Evolutionary conservation across 306 rosid genomes (phyloP).

Genomic region (Trifolium fragiferum): DNA sequence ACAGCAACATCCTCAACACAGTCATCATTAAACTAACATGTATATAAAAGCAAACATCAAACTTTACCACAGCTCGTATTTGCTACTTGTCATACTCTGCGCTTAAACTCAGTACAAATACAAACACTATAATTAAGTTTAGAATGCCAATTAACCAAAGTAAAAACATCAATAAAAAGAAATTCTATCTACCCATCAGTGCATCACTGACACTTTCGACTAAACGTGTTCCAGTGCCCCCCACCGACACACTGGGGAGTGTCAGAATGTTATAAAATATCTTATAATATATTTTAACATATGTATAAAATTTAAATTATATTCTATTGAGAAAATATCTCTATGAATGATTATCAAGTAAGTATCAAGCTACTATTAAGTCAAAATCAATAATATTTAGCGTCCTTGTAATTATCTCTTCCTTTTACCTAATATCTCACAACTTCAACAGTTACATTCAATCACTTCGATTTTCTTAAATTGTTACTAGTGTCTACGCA

Average conservation of each 20-base stretch:
- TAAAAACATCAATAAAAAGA: not conserved
- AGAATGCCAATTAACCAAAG: conserved; percentile 22
- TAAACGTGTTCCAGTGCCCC: not conserved
- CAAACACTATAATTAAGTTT: conserved; percentile 6
- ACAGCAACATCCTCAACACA: conserved; percentile 24
- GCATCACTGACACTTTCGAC: not conserved
- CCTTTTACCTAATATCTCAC: too few species aligned
- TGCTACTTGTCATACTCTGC: not conserved
- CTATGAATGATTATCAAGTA: too few species aligned
- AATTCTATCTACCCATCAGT: not conserved
- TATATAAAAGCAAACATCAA: conserved; percentile 5
- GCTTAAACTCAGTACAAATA: conserved; percentile 2
- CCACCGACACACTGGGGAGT: not conserved
- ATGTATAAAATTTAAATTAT: too few species aligned
- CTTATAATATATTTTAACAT: too few species aligned
- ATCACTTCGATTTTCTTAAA: not conserved
- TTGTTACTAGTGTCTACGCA: not conserved
- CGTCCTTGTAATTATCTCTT: too few species aligned
- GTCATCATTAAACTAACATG: conserved; percentile 10
- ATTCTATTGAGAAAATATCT: too few species aligned
- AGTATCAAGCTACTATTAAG: too few species aligned
- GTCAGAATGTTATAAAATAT: too few species aligned
- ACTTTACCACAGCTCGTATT: not conserved
- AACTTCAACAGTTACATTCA: not conserved
- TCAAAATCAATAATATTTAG: too few species aligned